Evolutionary conservation across 768 basidiomycete species (phyloP), one percentile per base, ranked within the genome.

Genomic region (Tulasnella sp.): DNA sequence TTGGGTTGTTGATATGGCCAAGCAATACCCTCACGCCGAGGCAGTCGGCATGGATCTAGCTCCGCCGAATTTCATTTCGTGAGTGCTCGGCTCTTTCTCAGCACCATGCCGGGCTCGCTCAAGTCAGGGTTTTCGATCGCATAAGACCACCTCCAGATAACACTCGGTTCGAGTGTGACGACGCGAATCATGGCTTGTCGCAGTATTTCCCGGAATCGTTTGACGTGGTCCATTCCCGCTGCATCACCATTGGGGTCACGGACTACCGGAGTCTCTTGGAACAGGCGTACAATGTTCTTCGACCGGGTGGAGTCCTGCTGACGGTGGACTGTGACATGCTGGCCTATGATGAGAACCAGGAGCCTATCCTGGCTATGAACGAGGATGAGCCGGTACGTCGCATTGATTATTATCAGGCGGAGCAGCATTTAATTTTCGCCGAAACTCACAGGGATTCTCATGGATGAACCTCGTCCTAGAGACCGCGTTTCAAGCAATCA

Each of bases 141-240:
- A n/a, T 6, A 36, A 74, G 73, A 7, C 49, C 36, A 34, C 73
- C 73, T 34, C 73, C 73, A 29, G n/a, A 1, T 8, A 74, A 74
- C 73, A 22, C 42, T n/a, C 29, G 39, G 3, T 74, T 74, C 39
- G 73, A 74, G 38, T 64, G 52, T 54, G 73, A 74, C 39, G 73
- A 74, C 37, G 73, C 40, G 3, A 74, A 58, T 74, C 73, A 8
- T 19, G 58, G 58, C 5, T 34, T 64, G 8, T 34, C 58, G 5
- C 58, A 64, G 11, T 54, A 74, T 31, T 74, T 52, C 37, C 29
- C 49, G 3, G 54, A 74, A 42, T 64, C 73, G 39, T 74, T 74
- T 36, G 54, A 74, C 15, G 29, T 74, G 11, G 73, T 74, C 7
- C 73, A 74, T 25, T 17, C 2, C 52, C 73, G 73, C 31, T 34